Evolutionary conservation across 176 grass and related monocot species (phyloP).

Genomic region (Hordeum marinum): DNA sequence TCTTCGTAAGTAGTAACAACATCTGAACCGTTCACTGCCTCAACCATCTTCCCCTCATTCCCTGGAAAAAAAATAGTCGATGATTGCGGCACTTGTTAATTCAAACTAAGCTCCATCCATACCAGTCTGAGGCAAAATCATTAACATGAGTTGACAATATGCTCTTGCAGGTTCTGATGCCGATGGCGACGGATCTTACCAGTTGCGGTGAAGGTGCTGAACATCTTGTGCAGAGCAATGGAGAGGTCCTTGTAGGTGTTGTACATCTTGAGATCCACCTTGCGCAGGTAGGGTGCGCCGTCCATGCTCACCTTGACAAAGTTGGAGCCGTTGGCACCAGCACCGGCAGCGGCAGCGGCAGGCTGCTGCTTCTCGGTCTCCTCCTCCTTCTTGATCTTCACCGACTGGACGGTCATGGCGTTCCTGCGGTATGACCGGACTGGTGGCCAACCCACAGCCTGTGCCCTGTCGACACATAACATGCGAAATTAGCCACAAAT

Average conservation of each 20-base stretch:
- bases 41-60: slow-evolving; percentile 55
- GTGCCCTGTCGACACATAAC: slow-evolving; percentile 46
- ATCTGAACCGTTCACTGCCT: slow-evolving; percentile 65
- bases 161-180: slow-evolving; percentile 8
- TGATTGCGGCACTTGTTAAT: not conserved
- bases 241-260: slow-evolving; percentile 91
- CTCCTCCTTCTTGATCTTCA: slow-evolving; percentile 62
- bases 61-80: slow-evolving; percentile 26
- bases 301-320: slow-evolving; percentile 99
- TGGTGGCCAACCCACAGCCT: slow-evolving; percentile 95
- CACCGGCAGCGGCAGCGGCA: not conserved
- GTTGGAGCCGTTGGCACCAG: slow-evolving; percentile 16
- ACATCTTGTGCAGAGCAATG: slow-evolving; percentile 78
- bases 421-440: slow-evolving; percentile 93
- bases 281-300: slow-evolving; percentile 83
- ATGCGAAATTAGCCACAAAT: not conserved
- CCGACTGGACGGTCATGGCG: slow-evolving; percentile 70
- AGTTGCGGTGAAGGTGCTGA: slow-evolving; percentile 67
- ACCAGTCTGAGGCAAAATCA: not conserved
- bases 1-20: slow-evolving; percentile 92
- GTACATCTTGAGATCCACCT: slow-evolving; percentile 93
- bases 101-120: not conserved
- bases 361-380: slow-evolving; percentile 46
- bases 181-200: slow-evolving; percentile 5
- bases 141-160: not conserved